phyloP scores from a whole-genome alignment of 2,329 filamentous ascomycete species.

The Colletotrichum cordylinicola region DNA sequence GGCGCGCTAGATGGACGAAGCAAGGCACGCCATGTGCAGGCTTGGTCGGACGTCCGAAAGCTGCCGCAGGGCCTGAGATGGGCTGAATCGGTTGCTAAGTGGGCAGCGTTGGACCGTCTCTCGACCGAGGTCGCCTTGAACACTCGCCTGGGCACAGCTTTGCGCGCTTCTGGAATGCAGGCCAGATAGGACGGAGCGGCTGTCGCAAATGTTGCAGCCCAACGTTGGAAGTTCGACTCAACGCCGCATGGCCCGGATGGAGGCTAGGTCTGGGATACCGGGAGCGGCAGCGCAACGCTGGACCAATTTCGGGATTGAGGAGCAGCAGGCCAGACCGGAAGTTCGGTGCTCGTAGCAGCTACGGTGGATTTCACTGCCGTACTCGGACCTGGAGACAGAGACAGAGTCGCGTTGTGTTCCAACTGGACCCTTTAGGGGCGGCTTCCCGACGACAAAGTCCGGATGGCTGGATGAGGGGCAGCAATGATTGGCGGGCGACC shows the following conservation, averaged over 20 bases:
- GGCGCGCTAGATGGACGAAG: slow-evolving; percentile 15
- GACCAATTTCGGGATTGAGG: background rate
- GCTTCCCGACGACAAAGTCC: slow-evolving; percentile 1
- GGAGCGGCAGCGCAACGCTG: background rate
- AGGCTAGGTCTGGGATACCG: background rate
- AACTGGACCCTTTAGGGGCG: slow-evolving; percentile 5
- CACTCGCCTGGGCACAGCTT: background rate
- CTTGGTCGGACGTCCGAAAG: slow-evolving; percentile 20
- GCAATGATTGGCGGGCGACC: background rate
- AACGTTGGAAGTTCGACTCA: background rate
- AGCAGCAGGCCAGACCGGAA: background rate
- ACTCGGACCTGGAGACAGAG: slow-evolving; percentile 4
- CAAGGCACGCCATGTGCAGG: slow-evolving; percentile 17
- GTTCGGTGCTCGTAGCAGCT: background rate
- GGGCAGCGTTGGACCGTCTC: background rate
- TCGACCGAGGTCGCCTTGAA: background rate
- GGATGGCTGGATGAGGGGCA: background rate
- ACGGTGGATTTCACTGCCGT: background rate
- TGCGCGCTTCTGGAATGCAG: background rate
- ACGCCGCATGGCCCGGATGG: background rate
- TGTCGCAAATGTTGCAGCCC: background rate
- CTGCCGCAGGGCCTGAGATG: background rate
- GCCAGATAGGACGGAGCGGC: background rate
- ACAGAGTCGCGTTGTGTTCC: background rate
- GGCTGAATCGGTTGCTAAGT: background rate